Conservation (phyloP, 2,329 filamentous ascomycete species). For the Aureobasidium mangrovei region DNA sequence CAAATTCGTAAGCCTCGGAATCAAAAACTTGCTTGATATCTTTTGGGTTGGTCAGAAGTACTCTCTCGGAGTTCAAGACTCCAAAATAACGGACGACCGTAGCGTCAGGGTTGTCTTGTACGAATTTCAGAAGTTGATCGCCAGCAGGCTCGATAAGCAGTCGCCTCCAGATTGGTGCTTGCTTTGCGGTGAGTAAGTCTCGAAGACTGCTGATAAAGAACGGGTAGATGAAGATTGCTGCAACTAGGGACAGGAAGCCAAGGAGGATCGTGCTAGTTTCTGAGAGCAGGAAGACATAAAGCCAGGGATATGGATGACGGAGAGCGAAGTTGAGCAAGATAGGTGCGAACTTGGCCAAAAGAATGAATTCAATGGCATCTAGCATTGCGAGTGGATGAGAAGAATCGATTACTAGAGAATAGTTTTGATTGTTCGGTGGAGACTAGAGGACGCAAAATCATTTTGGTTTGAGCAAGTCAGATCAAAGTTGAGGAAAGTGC, state of each 20-base stretch:
- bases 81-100: constrained; percentile 3
- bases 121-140: neutral
- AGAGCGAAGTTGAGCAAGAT: neutral
- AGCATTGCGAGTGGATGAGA: neutral
- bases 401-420: neutral
- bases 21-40: constrained; percentile 9
- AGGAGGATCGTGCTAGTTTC: neutral
- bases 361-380: neutral
- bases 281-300: neutral
- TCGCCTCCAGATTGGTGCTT: neutral
- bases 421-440: neutral
- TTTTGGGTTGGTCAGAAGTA: constrained; percentile 6
- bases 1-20: constrained; percentile 6
- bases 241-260: neutral
- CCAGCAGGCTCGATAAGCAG: neutral
- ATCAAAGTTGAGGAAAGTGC: too few relatives aligned
- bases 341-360: neutral
- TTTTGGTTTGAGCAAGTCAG: too few relatives aligned
- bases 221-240: neutral
- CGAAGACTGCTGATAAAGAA: neutral
- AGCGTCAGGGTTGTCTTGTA: neutral
- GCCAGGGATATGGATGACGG: neutral
- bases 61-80: constrained; percentile 3
- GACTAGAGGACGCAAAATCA: too few relatives aligned
- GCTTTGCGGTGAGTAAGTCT: neutral